phyloP scores from a whole-genome alignment of 192 early-diverging fungal genomes.

The Rhizoclosmatium sp. region DNA sequence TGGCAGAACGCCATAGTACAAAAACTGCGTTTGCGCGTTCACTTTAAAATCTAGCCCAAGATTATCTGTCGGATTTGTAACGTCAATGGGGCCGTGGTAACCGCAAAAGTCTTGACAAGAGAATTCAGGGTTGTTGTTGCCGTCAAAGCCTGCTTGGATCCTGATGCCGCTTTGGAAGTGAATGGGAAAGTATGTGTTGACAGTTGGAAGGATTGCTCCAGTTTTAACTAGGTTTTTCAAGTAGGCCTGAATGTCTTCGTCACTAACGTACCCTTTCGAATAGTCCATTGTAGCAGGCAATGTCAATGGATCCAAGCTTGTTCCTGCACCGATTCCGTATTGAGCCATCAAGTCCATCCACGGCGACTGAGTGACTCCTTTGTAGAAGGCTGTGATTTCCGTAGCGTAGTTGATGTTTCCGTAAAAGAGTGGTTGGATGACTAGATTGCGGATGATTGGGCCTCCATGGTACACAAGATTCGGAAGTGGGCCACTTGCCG shows the following conservation, averaged over 20 bases:
- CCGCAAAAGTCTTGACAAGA: no score
- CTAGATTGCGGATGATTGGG: constrained; percentile 24
- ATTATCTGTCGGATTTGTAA: no score
- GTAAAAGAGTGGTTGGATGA: constrained; percentile 26
- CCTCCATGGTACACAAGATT: constrained; percentile 42
- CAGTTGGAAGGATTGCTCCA: constrained; percentile 37
- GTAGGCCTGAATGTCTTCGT: background rate
- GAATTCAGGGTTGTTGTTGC: no score
- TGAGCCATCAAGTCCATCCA: constrained; percentile 12
- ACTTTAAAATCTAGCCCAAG: no score
- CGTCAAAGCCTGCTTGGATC: background rate
- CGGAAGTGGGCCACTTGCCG: no score
- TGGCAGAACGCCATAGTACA: no score
- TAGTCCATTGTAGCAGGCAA: background rate
- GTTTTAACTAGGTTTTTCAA: constrained; percentile 23
- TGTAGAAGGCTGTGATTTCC: constrained; percentile 17
- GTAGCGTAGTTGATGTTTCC: constrained; percentile 12
- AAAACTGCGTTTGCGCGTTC: no score
- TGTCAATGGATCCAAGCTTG: background rate
- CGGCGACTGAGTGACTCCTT: constrained; percentile 11
- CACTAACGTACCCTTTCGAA: background rate
- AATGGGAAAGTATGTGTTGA: constrained; percentile 46
- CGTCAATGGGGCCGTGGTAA: no score
- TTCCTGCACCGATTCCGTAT: background rate
- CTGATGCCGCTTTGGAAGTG: constrained; percentile 34